Base-by-base conservation (phyloP, 257 asterid species). In the Lycium barbarum region DNA sequence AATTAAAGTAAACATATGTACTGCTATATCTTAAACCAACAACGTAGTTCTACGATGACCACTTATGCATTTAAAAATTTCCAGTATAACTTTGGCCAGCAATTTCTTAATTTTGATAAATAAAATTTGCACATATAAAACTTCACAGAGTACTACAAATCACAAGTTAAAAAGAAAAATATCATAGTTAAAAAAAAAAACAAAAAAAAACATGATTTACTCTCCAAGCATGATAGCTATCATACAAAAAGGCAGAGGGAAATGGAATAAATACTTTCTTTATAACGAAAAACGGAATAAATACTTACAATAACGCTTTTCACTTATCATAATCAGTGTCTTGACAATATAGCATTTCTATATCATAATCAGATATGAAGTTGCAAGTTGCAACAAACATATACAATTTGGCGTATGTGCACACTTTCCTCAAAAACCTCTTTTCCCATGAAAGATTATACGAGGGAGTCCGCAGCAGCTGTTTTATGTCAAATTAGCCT, bases 401-500 rank as follows among this genome's bases (percentile, higher is more conserved):
- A 26, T 78, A 53, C 14, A 78, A 53, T 78, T 26, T 53, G 47
- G 13, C 15, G 8, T 53, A 51, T 11, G 9, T 54, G 6, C 49
- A 33, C 66, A 78, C 49, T 33, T 78, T 14, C 40, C 11, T 38
- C 78, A 68, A 26, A 18, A 59, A 14, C 47, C 43, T 22, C 82
- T 51, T 7, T 13, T 51, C 36, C 62, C 63, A 53, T 51, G 82
- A 51, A 51, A 38, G 82, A 51, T 76, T 22, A 49, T 13, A 76
- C 47, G 45, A 76, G 63, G n/a, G 22, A 40, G 15, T 13, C 63
- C 13, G 43, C 49, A 78, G 13, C 57, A 53, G 49, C 33, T 18
- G 38, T 53, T 26, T 53, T 36, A 78, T 53, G 62, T 8, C 49
- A 53, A 78, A 67, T 88, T 84, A 95, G 83, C 92, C 98, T 84